These are phyloP conservation scores for Fusarium anthophilum DNA, from an alignment of 2,329 filamentous ascomycete species.

Conservation along the genomic window DNA sequence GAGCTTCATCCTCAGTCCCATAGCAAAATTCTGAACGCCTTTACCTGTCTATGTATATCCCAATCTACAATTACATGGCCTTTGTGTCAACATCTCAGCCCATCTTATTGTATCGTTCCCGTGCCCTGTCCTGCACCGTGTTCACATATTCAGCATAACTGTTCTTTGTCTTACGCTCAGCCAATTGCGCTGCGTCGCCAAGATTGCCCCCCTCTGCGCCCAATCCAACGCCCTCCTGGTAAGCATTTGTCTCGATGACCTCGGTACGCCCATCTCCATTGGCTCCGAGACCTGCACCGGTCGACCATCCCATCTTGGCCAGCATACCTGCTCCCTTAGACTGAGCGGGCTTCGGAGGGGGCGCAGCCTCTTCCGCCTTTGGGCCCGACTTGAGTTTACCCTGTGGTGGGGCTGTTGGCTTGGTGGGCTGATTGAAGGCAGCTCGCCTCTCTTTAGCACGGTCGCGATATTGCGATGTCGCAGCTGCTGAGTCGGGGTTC, in stretches of 20 bases:
- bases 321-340: constrained; percentile 74
- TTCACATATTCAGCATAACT: constrained; percentile 70
- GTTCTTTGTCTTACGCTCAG: constrained; percentile 68
- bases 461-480: constrained; percentile 65
- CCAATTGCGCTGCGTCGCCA: constrained; percentile 73
- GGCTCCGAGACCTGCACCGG: constrained; percentile 71
- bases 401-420: constrained; percentile 53
- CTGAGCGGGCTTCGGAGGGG: constrained; percentile 47
- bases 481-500: constrained; percentile 35
- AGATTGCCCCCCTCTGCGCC: constrained; percentile 75
- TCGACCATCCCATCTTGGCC: constrained; percentile 77
- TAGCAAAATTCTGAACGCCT: constrained; percentile 1
- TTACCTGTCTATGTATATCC: neutral
- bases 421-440: constrained; percentile 69
- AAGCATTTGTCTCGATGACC: constrained; percentile 71
- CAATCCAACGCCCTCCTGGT: constrained; percentile 74
- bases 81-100: constrained; percentile 14
- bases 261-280: constrained; percentile 70
- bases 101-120: constrained; percentile 71
- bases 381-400: constrained; percentile 46
- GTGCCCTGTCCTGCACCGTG: constrained; percentile 71
- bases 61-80: neutral
- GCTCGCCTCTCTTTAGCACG: constrained; percentile 73
- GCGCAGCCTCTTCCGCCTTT: constrained; percentile 32
- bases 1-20: neutral